Evolutionary conservation across 495 filamentous ascomycete genomes (phyloP).

Genomic region (Penicillium mononematosum): DNA sequence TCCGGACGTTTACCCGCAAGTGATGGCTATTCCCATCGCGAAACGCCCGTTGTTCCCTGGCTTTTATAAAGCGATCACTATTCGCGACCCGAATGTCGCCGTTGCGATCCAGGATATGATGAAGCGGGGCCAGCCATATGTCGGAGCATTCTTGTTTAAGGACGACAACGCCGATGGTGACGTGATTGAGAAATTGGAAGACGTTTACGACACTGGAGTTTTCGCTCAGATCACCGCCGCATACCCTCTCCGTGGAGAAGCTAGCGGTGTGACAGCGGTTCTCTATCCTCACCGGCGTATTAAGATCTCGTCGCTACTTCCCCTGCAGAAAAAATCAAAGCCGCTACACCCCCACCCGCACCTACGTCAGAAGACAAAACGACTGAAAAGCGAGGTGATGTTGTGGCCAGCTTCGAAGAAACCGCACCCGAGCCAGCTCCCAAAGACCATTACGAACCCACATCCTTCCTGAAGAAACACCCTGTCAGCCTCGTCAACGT

Average conservation of each 20-base stretch:
- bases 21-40: constrained; percentile 98
- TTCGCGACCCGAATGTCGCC: constrained; percentile 84
- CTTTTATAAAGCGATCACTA: constrained; percentile 98
- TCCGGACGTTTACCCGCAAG: constrained; percentile 94
- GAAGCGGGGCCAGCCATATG: constrained; percentile 96
- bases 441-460: constrained; percentile 75
- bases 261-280: constrained; percentile 78
- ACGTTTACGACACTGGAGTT: constrained; percentile 92
- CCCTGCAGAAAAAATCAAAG: constrained; percentile 54
- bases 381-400: constrained; percentile 78
- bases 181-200: constrained; percentile 78
- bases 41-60: constrained; percentile 94
- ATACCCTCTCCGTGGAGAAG: constrained; percentile 81
- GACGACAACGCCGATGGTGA: constrained; percentile 92
- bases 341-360: constrained; percentile 41
- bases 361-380: constrained; percentile 57
- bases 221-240: constrained; percentile 97
- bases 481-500: constrained; percentile 91
- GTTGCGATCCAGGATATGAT: constrained; percentile 93
- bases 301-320: constrained; percentile 76
- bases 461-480: constrained; percentile 85
- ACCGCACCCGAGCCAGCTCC: constrained; percentile 40
- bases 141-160: constrained; percentile 95
- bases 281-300: constrained; percentile 96
- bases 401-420: constrained; percentile 98